These are phyloP conservation scores for Trichoderma guizhouense DNA, from an alignment of 2,329 filamentous ascomycete species.

Conservation along the genomic window DNA sequence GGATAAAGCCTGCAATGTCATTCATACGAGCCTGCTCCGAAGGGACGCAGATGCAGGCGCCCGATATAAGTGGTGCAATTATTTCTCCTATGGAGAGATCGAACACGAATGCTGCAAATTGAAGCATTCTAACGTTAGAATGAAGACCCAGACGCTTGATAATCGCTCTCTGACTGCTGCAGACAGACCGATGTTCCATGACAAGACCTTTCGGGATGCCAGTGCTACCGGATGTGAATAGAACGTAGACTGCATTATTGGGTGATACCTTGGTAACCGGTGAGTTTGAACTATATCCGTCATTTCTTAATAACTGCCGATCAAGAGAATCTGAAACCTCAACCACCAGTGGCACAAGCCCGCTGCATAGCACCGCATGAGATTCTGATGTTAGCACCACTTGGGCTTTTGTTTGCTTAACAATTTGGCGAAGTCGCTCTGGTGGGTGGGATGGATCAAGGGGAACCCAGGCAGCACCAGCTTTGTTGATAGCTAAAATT, in stretches of 20 bases:
- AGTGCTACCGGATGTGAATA: conserved; percentile 27
- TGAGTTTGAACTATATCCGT: neutral
- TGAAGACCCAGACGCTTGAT: neutral
- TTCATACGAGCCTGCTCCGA: conserved; percentile 8
- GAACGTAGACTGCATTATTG: conserved; percentile 20
- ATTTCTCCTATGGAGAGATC: conserved; percentile 13
- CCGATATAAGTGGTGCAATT: conserved; percentile 7
- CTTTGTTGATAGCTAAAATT: conserved; percentile 21
- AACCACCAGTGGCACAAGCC: neutral
- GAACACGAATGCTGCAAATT: conserved; percentile 11
- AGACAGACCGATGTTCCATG: conserved; percentile 21
- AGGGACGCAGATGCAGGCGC: conserved; percentile 7
- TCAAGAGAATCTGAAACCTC: neutral
- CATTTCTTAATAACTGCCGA: neutral
- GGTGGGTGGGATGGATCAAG: conserved; percentile 18
- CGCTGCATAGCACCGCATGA: neutral
- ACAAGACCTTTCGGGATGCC: conserved; percentile 26
- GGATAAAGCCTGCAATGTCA: conserved; percentile 4
- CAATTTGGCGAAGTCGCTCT: conserved; percentile 7
- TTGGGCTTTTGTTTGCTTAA: neutral
- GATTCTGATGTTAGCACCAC: neutral
- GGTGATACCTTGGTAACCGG: neutral
- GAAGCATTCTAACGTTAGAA: conserved; percentile 3
- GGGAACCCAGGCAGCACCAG: conserved; percentile 21
- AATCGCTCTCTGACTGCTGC: conserved; percentile 11